A percentile compares a stretch with the other conserved stretches of the same genome.
phyloP scores from a whole-genome alignment of 805 yeast species.

The Jamesozyma spencerorum region DNA sequence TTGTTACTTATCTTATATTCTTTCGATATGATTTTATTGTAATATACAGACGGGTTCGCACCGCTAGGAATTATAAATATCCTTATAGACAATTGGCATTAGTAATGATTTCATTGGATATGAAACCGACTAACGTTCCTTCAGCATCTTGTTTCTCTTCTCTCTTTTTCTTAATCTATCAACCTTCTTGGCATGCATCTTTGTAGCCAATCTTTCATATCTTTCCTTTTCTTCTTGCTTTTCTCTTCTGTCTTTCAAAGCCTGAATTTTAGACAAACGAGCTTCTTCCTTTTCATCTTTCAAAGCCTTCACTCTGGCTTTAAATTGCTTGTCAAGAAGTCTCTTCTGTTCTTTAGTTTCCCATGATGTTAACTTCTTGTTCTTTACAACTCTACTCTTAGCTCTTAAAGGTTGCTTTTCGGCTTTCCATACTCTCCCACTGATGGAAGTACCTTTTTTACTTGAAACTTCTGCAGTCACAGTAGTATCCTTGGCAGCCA shows the following conservation, averaged over 20 bases:
- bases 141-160: constrained; percentile 87
- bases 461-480: constrained; percentile 7
- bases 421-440: constrained; percentile 67
- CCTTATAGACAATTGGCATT: neutral
- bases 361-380: constrained; percentile 43
- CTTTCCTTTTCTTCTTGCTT: constrained; percentile 84
- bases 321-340: constrained; percentile 54
- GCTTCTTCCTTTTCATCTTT: constrained; percentile 68
- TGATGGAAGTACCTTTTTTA: constrained; percentile 41
- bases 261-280: constrained; percentile 44
- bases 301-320: constrained; percentile 59
- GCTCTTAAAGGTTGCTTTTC: constrained; percentile 61
- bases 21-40: no score
- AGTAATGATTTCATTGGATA: no score
- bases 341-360: constrained; percentile 57
- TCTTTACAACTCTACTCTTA: constrained; percentile 47
- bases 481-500: constrained; percentile 3
- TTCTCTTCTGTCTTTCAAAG: constrained; percentile 63
- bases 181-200: constrained; percentile 86
- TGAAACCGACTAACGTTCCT: constrained; percentile 55
- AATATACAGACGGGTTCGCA: no score
- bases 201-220: constrained; percentile 68
- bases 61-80: no score
- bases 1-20: no score
- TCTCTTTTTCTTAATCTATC: constrained; percentile 86